Base-by-base conservation (phyloP, 345 rosid species). In the Psidium friedrichsthalianum region DNA sequence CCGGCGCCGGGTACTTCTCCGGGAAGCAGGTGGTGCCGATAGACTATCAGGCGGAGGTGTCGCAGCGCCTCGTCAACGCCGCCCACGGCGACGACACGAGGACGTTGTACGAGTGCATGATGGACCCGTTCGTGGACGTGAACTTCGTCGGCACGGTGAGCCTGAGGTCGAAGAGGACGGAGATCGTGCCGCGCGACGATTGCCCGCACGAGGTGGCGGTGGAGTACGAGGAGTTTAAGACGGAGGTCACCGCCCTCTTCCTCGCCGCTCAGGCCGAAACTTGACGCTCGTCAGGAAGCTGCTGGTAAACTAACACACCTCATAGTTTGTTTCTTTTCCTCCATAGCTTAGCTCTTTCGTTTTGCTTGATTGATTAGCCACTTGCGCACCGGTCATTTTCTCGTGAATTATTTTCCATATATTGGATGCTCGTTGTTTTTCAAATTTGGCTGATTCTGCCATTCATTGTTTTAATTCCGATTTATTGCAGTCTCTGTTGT, bases 201-300 rank as follows among this genome's bases (percentile, higher is more conserved):
- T 52, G 86, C 20, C 82, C 97, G 12, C 85, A 89, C 81, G 93
- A 92, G 78, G 93, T 92, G 56, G 80, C 86, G 9, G 87, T 92
- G 74, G 91, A 89, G 64, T 90, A 91, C 85, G 93, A 92, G 89
- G 95, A 93, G 91, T 92, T 93, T 61, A 89, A 87, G 90, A 94
- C 95, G n/a, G 95, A 92, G 56, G 95, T 93, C 78, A 89, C 95
- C 6, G 90, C 97, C 53, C 85, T 94, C 84, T 92, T 94, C 87
- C 91, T 92, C 82, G 95, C 95, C 15, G 95, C 90, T 22, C 95
- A 92, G 81, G 89, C 87, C 61, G 97, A 56, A 91, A 92, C 89
- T 40, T 87, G 74, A 82, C 88, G 76, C 92, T 94, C 57, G 92
- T 93, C 42, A 91, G 91, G 86, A 91, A 92, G 82, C 78, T 93